A percentile compares a stretch with the other conserved stretches of the same genome.
phyloP scores from a whole-genome alignment of 192 early-diverging fungal species.

The Spinellus fusiger region DNA sequence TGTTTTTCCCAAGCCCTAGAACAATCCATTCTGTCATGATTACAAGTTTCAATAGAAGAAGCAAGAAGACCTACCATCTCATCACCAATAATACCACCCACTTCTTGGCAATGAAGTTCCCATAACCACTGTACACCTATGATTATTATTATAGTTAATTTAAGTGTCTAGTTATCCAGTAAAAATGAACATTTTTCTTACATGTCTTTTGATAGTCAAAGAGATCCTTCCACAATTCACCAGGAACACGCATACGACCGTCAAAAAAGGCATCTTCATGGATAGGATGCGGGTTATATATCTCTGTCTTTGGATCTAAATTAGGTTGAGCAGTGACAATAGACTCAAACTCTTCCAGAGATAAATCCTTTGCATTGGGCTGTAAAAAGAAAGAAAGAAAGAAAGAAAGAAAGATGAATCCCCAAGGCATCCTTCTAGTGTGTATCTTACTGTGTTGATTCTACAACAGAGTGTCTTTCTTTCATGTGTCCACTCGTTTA shows the following conservation, averaged over 20 bases:
- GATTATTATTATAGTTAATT: neutral
- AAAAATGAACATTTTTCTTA: neutral
- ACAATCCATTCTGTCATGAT: neutral
- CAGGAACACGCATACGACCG: conserved; percentile 59
- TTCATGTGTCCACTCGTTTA: conserved; percentile 37
- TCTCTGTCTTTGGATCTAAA: conserved; percentile 36
- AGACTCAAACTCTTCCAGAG: conserved; percentile 18
- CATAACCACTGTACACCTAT: conserved; percentile 79
- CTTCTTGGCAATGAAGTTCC: conserved; percentile 80
- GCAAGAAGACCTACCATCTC: conserved; percentile 66
- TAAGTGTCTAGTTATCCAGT: neutral
- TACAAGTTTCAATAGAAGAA: conserved; percentile 1
- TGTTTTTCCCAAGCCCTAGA: conserved; percentile 86
- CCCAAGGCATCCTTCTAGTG: neutral
- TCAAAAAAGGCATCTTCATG: conserved; percentile 50
- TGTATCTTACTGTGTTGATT: neutral
- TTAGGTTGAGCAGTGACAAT: conserved; percentile 22
- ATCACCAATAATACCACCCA: conserved; percentile 90
- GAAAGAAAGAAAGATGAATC: neutral
- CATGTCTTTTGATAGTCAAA: conserved; percentile 88
- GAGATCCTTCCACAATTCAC: conserved; percentile 70
- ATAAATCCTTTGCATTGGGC: conserved; percentile 4
- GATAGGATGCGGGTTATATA: conserved; percentile 40
- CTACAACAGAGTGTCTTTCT: conserved; percentile 32
- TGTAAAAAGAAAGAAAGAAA: neutral